Conservation (phyloP, 805 yeast species). For the Millerozyma acaciae region DNA sequence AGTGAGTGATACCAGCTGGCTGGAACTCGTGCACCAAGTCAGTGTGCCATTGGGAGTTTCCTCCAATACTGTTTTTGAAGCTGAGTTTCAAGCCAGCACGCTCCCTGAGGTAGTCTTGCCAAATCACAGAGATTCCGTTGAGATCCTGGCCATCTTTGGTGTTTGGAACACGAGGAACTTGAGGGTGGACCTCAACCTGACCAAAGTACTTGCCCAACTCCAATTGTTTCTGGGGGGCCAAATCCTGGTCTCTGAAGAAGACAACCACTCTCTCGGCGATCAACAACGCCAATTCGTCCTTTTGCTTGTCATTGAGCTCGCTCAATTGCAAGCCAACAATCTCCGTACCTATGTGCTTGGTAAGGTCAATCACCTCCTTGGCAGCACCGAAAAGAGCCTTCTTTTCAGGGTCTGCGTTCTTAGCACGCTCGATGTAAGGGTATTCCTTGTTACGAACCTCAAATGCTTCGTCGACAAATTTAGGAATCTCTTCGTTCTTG, state of each 20-base stretch:
- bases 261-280: constrained; percentile 29
- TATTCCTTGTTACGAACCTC: constrained; percentile 18
- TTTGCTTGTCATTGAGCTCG: constrained; percentile 24
- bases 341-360: constrained; percentile 26
- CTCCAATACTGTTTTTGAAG: constrained; percentile 21
- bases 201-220: constrained; percentile 27
- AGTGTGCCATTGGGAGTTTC: constrained; percentile 32
- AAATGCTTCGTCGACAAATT: constrained; percentile 26
- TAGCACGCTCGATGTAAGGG: constrained; percentile 25
- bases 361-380: constrained; percentile 23
- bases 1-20: constrained; percentile 37
- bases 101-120: constrained; percentile 31
- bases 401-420: constrained; percentile 31
- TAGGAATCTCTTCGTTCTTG: constrained; percentile 18
- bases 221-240: constrained; percentile 29
- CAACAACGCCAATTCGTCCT: constrained; percentile 27
- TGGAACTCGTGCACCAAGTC: constrained; percentile 35
- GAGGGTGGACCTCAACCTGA: constrained; percentile 25
- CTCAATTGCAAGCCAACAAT: constrained; percentile 26
- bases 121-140: constrained; percentile 37
- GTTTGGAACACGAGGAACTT: constrained; percentile 21
- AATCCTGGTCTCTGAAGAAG: constrained; percentile 29
- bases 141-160: constrained; percentile 2
- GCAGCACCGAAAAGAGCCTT: constrained; percentile 26
- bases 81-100: constrained; percentile 23